Evolutionary conservation across 2,329 filamentous ascomycete genomes (phyloP).

Genomic region (Polytolypa hystricis): DNA sequence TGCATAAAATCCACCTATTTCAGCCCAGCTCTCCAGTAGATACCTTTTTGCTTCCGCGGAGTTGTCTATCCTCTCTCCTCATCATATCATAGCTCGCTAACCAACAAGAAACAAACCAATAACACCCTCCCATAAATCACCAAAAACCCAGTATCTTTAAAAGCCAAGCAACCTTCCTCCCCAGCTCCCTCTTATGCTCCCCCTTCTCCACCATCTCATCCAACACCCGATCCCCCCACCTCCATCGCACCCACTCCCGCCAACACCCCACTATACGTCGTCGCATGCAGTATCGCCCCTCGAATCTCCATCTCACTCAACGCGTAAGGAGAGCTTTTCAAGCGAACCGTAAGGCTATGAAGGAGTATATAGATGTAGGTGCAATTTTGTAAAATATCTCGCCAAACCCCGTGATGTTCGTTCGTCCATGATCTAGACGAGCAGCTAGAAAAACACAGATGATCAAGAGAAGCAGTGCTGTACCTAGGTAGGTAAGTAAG

Average conservation of each 20-base stretch:
- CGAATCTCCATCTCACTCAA: slow-evolving; percentile 53
- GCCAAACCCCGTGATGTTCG: too few relatives aligned
- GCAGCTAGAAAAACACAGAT: too few relatives aligned
- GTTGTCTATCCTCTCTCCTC: too few relatives aligned
- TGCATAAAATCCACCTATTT: too few relatives aligned
- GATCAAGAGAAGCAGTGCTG: too few relatives aligned
- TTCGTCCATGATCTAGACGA: too few relatives aligned
- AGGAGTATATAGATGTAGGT: too few relatives aligned
- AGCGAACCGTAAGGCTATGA: not conserved
- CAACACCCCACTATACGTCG: slow-evolving; percentile 44
- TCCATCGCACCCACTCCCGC: slow-evolving; percentile 46
- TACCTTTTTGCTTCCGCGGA: too few relatives aligned
- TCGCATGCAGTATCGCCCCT: slow-evolving; percentile 43
- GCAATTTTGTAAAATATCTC: too few relatives aligned
- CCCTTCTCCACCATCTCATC: slow-evolving; percentile 41
- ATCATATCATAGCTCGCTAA: not conserved
- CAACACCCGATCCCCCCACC: slow-evolving; percentile 40
- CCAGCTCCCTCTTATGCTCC: slow-evolving; percentile 20
- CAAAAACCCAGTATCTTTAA: not conserved
- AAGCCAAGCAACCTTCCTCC: slow-evolving; percentile 4
- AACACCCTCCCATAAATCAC: not conserved
- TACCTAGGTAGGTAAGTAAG: too few relatives aligned
- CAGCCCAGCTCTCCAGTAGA: too few relatives aligned
- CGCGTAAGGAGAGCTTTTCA: not conserved
- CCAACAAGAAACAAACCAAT: not conserved